A percentile compares a stretch with the other conserved stretches of the same genome.
Evolutionary conservation across 352 stramenopile genomes (phyloP).

Genomic region (Globisporangium solare): DNA sequence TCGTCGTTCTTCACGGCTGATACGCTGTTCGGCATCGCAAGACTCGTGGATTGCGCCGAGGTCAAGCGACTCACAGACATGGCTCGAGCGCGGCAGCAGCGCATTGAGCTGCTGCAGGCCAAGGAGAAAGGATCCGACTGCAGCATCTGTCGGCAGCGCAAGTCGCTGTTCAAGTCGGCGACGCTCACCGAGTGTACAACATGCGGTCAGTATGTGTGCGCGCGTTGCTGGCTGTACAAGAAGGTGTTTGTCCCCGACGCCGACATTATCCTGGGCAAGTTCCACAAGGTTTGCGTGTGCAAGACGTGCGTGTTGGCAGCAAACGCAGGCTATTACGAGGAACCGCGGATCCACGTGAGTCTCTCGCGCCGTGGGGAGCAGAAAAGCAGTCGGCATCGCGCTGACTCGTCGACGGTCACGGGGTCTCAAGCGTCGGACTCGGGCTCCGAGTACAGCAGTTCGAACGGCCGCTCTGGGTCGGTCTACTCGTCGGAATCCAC

Average conservation of each 20-base stretch:
- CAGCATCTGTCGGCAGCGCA: conserved; percentile 24
- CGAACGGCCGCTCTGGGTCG: not conserved
- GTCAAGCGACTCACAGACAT: conserved; percentile 52
- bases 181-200: conserved; percentile 31
- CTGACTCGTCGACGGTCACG: conserved; percentile 2
- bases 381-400: not conserved
- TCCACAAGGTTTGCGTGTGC: conserved; percentile 38
- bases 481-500: conserved; percentile 9
- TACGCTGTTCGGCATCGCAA: conserved; percentile 37
- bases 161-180: conserved; percentile 29
- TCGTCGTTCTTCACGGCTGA: conserved; percentile 37
- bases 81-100: conserved; percentile 31
- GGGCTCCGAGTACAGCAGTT: not conserved
- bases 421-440: conserved; percentile 10
- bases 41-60: conserved; percentile 45
- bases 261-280: conserved; percentile 36
- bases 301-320: conserved; percentile 32
- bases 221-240: conserved; percentile 38
- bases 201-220: conserved; percentile 43
- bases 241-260: conserved; percentile 40
- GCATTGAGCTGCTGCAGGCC: conserved; percentile 24
- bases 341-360: conserved; percentile 13
- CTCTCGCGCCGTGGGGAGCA: conserved; percentile 12
- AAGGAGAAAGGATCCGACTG: conserved; percentile 22
- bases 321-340: conserved; percentile 25